Conservation (phyloP, 805 yeast species). For the Candida insectalens region DNA sequence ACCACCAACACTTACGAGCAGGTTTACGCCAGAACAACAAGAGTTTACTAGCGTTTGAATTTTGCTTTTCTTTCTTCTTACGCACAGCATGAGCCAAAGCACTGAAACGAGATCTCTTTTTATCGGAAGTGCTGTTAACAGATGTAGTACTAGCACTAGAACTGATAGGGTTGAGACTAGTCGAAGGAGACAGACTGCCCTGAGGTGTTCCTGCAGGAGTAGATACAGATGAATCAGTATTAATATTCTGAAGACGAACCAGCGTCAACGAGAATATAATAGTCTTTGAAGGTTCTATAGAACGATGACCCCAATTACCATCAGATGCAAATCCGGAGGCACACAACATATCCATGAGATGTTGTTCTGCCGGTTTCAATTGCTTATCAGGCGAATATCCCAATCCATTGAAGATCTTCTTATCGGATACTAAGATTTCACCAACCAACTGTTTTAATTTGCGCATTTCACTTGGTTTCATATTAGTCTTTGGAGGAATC, state of each 20-base stretch:
- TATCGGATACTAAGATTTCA: conserved; percentile 44
- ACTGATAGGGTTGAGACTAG: conserved; percentile 23
- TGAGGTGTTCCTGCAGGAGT: conserved; percentile 17
- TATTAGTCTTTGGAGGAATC: conserved; percentile 61
- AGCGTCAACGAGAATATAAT: conserved; percentile 79
- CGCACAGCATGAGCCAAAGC: conserved; percentile 53
- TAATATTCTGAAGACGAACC: conserved; percentile 39
- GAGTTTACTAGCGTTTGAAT: conserved; percentile 45
- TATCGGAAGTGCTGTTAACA: conserved; percentile 10
- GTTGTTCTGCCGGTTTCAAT: conserved; percentile 88
- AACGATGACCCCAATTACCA: conserved; percentile 81
- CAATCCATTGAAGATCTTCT: conserved; percentile 69
- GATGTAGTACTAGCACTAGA: conserved; percentile 13
- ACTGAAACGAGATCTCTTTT: conserved; percentile 49
- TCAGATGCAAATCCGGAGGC: conserved; percentile 66
- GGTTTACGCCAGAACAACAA: conserved; percentile 95
- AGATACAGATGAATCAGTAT: conserved; percentile 3
- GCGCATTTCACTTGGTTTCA: conserved; percentile 50
- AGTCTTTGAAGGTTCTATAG: conserved; percentile 80
- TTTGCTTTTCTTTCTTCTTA: conserved; percentile 23
- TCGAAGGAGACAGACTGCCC: neutral
- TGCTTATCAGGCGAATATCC: conserved; percentile 47
- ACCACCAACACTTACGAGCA: conserved; percentile 99
- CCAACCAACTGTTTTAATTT: conserved; percentile 69
- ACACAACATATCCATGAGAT: conserved; percentile 88